Percentiles rank a stretch among this genome's conserved stretches.
Conservation (phyloP, 192 early-diverging fungal species). For the Entophlyctis helioformis region DNA sequence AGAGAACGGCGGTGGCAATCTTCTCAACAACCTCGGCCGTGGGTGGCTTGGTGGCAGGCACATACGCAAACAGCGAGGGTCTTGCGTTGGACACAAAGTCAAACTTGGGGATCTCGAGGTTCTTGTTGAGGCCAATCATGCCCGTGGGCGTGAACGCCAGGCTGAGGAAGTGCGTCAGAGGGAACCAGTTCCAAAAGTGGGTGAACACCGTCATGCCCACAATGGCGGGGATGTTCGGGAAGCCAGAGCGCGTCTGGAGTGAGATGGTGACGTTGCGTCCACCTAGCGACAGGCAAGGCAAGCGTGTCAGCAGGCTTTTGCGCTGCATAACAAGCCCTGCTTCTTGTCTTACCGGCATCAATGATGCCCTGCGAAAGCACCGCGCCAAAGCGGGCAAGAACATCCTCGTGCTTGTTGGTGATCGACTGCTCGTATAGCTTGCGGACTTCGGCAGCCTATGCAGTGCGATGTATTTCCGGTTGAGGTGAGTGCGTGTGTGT, state of each 20-base stretch:
- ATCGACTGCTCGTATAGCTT: constrained; percentile 84
- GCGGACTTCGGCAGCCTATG: constrained; percentile 69
- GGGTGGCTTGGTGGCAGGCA: constrained; percentile 71
- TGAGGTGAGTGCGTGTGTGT: too few relatives aligned
- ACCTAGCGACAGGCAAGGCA: too few relatives aligned
- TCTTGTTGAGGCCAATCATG: constrained; percentile 85
- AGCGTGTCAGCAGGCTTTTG: too few relatives aligned
- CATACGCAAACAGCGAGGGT: constrained; percentile 89
- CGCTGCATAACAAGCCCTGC: neutral
- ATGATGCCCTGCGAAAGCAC: constrained; percentile 94
- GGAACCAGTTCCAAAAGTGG: constrained; percentile 99
- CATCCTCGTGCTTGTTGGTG: constrained; percentile 83
- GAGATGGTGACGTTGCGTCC: constrained; percentile 97
- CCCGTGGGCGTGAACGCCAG: constrained; percentile 93
- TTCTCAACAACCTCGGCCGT: constrained; percentile 72
- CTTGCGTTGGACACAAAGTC: constrained; percentile 74
- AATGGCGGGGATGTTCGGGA: constrained; percentile 87
- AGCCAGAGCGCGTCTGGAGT: constrained; percentile 72
- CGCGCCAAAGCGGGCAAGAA: constrained; percentile 91
- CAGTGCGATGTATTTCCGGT: too few relatives aligned
- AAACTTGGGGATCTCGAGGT: constrained; percentile 76
- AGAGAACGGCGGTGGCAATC: constrained; percentile 89
- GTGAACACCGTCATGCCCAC: constrained; percentile 98
- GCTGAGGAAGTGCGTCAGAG: constrained; percentile 87
- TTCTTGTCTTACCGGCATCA: constrained; percentile 59